phyloP scores from a whole-genome alignment of 352 stramenopile species.

The Globisporangium parvum region DNA sequence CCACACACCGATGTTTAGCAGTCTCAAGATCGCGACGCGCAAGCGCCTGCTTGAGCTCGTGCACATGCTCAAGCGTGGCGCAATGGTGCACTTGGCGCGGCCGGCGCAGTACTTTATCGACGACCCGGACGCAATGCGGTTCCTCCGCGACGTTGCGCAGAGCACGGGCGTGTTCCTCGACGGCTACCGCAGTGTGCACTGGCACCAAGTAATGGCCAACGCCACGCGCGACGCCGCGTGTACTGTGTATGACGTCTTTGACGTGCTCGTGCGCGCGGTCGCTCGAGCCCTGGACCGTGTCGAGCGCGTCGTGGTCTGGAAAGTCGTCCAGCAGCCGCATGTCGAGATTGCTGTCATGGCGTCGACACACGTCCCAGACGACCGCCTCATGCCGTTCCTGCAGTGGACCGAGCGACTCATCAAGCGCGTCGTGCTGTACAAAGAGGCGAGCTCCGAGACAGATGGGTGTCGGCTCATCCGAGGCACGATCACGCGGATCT shows the following conservation, averaged over 20 bases:
- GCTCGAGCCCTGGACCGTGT: constrained; percentile 32
- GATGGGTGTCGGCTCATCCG: constrained; percentile 18
- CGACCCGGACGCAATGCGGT: constrained; percentile 43
- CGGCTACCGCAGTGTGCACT: constrained; percentile 45
- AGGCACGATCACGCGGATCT: constrained; percentile 22
- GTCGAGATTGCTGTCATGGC: constrained; percentile 42
- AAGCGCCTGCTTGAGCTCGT: constrained; percentile 54
- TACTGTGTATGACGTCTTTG: constrained; percentile 51
- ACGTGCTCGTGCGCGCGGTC: constrained; percentile 38
- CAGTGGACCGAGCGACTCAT: constrained; percentile 52
- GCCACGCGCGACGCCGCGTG: constrained; percentile 28
- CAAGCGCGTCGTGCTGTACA: constrained; percentile 55
- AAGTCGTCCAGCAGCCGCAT: constrained; percentile 21
- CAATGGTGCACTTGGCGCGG: constrained; percentile 33
- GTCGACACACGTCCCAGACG: constrained; percentile 45
- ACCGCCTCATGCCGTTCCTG: constrained; percentile 55
- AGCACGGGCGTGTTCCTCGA: constrained; percentile 37
- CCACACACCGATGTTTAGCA: constrained; percentile 40
- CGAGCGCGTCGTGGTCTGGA: constrained; percentile 50
- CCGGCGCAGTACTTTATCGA: constrained; percentile 34
- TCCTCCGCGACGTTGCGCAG: constrained; percentile 38
- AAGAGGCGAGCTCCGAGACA: constrained; percentile 19
- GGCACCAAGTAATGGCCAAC: constrained; percentile 39
- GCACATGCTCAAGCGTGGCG: constrained; percentile 31
- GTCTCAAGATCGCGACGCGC: constrained; percentile 45